phyloP scores from a whole-genome alignment of 306 rosid species.

The Lupinus albus region DNA sequence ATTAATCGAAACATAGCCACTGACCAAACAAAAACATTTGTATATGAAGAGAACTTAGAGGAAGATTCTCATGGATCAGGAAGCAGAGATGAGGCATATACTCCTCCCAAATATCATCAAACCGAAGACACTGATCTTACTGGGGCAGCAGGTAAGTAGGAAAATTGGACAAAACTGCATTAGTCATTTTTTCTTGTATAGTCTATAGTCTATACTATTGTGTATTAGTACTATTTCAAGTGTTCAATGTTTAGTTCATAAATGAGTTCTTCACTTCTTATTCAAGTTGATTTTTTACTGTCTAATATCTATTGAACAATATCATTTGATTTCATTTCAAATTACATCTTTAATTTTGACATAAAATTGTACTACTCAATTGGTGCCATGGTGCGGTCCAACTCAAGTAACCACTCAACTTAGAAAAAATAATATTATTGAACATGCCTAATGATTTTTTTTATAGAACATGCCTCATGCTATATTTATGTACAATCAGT shows the following conservation, averaged over 20 bases:
- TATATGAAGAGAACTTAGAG: slow-evolving; percentile 38
- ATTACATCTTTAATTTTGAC: neutral
- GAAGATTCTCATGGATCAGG: slow-evolving; percentile 43
- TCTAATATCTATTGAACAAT: neutral
- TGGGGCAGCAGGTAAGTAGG: slow-evolving; percentile 42
- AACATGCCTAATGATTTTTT: neutral
- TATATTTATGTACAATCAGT: too few species aligned
- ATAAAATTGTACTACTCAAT: neutral
- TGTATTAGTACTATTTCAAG: too few species aligned
- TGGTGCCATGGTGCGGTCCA: neutral
- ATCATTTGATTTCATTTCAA: neutral
- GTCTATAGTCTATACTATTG: neutral
- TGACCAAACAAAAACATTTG: slow-evolving; percentile 38
- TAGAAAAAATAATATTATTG: too few species aligned
- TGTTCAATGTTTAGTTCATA: neutral
- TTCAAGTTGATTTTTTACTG: neutral
- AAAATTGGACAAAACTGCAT: neutral
- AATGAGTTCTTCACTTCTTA: neutral
- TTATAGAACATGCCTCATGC: neutral
- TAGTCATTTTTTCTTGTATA: neutral
- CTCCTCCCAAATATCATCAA: slow-evolving; percentile 45
- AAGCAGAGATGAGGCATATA: slow-evolving; percentile 9
- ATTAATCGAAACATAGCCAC: slow-evolving; percentile 1
- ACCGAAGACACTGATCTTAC: slow-evolving; percentile 52
- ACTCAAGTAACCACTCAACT: too few species aligned